Base-by-base conservation (phyloP, 352 stramenopile genomes). In the Phytophthora podocarpi region DNA sequence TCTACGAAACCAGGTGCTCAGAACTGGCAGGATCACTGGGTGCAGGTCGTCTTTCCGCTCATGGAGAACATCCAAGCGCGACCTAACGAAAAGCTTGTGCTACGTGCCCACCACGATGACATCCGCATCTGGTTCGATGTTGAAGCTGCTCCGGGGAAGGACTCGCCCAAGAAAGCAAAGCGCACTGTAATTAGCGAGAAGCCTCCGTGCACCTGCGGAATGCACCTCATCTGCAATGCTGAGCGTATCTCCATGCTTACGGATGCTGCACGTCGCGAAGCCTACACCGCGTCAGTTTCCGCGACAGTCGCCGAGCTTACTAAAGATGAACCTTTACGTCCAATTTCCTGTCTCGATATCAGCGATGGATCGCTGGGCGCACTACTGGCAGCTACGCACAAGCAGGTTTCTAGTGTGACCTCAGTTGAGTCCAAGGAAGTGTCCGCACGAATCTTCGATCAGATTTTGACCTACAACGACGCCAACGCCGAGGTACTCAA, bases 11-110 rank as follows among this genome's bases (percentile, higher is more conserved):
- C 79, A 4, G 75, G 58, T 4, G 78, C 52, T 43, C 81, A 92
- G 57, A 91, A 90, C 51, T 94, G 85, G 85, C 85, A 94, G 35
- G 85, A 94, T 45, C 82, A 94, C 64, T 94, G 82, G 85, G 82
- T 92, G 8, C 80, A 89, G 35, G 85, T 94, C 16, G 80, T 91
- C 0, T 92, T 82, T 52, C 85, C 85, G 2, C 68, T 92, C 1
- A 54, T 82, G 1, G 60, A 71, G 3, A 51, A 72, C 2, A 60
- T 74, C 7, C 40, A 61, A 0, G 67, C 81, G 5, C 27, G 37
- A 15, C 30, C 39, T 4, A 59, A 59, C 16, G 60, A 62, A 0
- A 69, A 72, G 13, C 42, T 94, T 1, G 28, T 77, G 37, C 35
- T 94, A 4, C 79, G 68, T 36, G 73, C 82, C n/a, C 71, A 84